A percentile compares a stretch with the other conserved stretches of the same genome.
These are phyloP conservation scores for Pichia nanzhaoensis DNA, from an alignment of 805 yeast genomes.

Conservation along the genomic window DNA sequence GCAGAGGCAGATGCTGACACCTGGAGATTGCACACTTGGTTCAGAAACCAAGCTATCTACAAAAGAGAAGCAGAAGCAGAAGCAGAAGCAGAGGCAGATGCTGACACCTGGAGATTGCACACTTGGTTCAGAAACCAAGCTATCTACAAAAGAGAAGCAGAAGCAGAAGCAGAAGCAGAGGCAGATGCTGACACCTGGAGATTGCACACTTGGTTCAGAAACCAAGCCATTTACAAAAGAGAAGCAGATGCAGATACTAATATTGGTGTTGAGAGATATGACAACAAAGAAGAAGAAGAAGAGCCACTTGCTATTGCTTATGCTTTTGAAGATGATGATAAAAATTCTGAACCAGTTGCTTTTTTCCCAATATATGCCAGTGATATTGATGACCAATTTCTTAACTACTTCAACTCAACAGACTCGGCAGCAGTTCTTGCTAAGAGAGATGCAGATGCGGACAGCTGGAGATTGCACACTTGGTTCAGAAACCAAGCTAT, in stretches of 20 bases:
- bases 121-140: slow-evolving; percentile 10
- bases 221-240: slow-evolving; percentile 13
- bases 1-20: slow-evolving; percentile 23
- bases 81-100: slow-evolving; percentile 26
- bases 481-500: slow-evolving; percentile 8
- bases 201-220: slow-evolving; percentile 10
- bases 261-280: neutral
- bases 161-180: slow-evolving; percentile 5
- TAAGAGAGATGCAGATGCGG: slow-evolving; percentile 6
- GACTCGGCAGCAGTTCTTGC: neutral
- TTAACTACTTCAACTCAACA: neutral
- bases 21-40: slow-evolving; percentile 10
- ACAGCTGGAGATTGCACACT: slow-evolving; percentile 11
- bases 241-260: slow-evolving; percentile 25
- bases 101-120: slow-evolving; percentile 7
- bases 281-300: too few species aligned
- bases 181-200: slow-evolving; percentile 9
- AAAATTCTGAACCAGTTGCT: slow-evolving; percentile 6
- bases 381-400: slow-evolving; percentile 4
- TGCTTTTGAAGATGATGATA: slow-evolving; percentile 3
- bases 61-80: slow-evolving; percentile 26
- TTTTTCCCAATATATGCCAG: slow-evolving; percentile 7
- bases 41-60: slow-evolving; percentile 11
- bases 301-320: slow-evolving; percentile 6
- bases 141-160: slow-evolving; percentile 21